A percentile compares a stretch with the other conserved stretches of the same genome.
Evolutionary conservation across 2,329 filamentous ascomycete species (phyloP).

Genomic region (Helicocarpus griseus): DNA sequence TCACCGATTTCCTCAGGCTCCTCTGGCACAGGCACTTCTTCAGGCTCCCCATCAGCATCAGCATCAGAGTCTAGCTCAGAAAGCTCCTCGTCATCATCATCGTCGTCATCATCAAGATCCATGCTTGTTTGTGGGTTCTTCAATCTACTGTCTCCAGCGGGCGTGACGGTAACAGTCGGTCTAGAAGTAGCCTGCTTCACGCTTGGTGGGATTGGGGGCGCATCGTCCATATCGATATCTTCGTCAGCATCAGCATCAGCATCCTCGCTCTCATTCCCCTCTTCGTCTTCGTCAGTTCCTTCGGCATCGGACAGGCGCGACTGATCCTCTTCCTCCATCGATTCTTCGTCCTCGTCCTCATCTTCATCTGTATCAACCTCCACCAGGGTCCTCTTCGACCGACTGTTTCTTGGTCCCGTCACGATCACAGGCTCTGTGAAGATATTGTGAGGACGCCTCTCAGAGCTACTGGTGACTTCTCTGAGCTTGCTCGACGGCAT

Average conservation of each 20-base stretch:
- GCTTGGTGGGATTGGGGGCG: slow-evolving; percentile 26
- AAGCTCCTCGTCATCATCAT: slow-evolving; percentile 42
- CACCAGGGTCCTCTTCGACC: slow-evolving; percentile 35
- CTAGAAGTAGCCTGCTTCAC: slow-evolving; percentile 26
- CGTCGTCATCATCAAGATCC: slow-evolving; percentile 38
- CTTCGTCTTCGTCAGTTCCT: slow-evolving; percentile 33
- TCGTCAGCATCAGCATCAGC: slow-evolving; percentile 24
- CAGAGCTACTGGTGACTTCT: slow-evolving; percentile 31
- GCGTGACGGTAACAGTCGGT: slow-evolving; percentile 27
- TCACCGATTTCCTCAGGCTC: slow-evolving; percentile 25
- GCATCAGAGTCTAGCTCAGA: slow-evolving; percentile 39
- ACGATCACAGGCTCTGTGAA: slow-evolving; percentile 38
- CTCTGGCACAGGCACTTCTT: slow-evolving; percentile 34
- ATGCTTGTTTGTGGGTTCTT: slow-evolving; percentile 40
- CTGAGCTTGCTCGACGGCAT: slow-evolving; percentile 42
- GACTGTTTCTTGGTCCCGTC: slow-evolving; percentile 36
- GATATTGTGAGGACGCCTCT: slow-evolving; percentile 27
- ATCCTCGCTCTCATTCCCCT: slow-evolving; percentile 19
- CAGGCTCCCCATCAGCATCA: slow-evolving; percentile 40
- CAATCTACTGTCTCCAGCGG: slow-evolving; percentile 25
- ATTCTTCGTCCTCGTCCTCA: slow-evolving; percentile 41
- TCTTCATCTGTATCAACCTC: slow-evolving; percentile 40
- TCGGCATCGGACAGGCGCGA: slow-evolving; percentile 14
- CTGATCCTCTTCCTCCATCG: slow-evolving; percentile 31
- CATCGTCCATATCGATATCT: slow-evolving; percentile 39